Conservation (phyloP, 1,284 basidiomycete genomes). For the Fomitiporia mediterranea region DNA sequence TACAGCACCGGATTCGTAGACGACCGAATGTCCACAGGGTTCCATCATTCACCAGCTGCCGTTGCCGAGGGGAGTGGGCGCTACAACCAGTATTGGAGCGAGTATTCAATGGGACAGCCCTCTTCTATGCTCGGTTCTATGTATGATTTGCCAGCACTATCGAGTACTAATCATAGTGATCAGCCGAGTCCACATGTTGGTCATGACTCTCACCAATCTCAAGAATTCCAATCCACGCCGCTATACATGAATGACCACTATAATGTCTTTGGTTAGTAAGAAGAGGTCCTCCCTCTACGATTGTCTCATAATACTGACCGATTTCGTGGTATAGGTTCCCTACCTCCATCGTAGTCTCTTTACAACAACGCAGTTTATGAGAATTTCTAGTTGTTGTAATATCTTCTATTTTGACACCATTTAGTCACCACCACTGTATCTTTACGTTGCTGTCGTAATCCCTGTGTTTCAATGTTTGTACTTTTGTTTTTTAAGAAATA, state of each 20-base stretch:
- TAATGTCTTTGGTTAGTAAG: constrained; percentile 14
- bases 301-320: too few species aligned
- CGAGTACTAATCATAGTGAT: neutral
- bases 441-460: too few species aligned
- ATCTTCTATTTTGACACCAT: too few species aligned
- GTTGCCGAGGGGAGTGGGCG: constrained; percentile 28
- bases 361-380: too few species aligned
- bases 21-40: constrained; percentile 21
- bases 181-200: constrained; percentile 10
- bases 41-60: constrained; percentile 19
- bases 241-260: constrained; percentile 18
- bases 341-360: too few species aligned
- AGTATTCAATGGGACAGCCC: constrained; percentile 51
- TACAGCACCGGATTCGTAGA: constrained; percentile 66
- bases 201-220: too few species aligned
- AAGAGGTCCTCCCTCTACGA: too few species aligned
- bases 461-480: too few species aligned
- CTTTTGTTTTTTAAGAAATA: too few species aligned
- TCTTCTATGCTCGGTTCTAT: constrained; percentile 20
- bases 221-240: constrained; percentile 6
- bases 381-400: too few species aligned
- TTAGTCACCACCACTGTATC: too few species aligned
- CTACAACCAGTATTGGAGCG: constrained; percentile 58
- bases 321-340: too few species aligned
- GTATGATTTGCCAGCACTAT: constrained; percentile 14